Evolutionary conservation across 345 rosid genomes (phyloP).

Genomic region (Clarkia xantiana): DNA sequence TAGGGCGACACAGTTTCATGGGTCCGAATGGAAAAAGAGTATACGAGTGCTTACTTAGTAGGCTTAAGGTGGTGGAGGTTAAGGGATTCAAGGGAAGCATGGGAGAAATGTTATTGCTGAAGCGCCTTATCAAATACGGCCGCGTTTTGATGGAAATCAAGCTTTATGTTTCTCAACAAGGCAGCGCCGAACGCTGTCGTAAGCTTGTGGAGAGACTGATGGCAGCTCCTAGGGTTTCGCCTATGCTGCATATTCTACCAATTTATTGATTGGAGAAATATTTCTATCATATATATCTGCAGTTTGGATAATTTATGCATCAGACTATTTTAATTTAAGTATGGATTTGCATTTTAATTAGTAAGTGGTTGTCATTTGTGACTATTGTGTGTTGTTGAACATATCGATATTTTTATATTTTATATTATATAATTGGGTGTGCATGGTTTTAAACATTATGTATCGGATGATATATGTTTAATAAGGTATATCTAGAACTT

Average conservation of each 20-base stretch:
- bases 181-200: neutral
- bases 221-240: neutral
- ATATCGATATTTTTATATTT: too few species aligned
- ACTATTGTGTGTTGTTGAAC: too few species aligned
- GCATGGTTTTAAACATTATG: too few species aligned
- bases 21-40: neutral
- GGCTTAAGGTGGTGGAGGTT: conserved; percentile 24
- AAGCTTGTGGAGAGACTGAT: neutral
- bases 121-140: conserved; percentile 12
- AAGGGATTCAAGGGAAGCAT: conserved; percentile 14
- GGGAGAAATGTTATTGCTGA: conserved; percentile 13
- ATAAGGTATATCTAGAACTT: too few species aligned
- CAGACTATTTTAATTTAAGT: too few species aligned
- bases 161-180: conserved; percentile 8
- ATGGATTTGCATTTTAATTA: too few species aligned
- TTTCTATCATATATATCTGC: too few species aligned
- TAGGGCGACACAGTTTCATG: neutral
- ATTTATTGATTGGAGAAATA: too few species aligned
- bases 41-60: conserved; percentile 12
- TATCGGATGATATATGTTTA: too few species aligned
- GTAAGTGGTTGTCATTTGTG: too few species aligned
- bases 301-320: too few species aligned
- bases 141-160: conserved; percentile 13
- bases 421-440: too few species aligned
- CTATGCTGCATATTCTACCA: neutral